Evolutionary conservation across 495 filamentous ascomycete genomes (phyloP).

Genomic region (Neurospora sp.): DNA sequence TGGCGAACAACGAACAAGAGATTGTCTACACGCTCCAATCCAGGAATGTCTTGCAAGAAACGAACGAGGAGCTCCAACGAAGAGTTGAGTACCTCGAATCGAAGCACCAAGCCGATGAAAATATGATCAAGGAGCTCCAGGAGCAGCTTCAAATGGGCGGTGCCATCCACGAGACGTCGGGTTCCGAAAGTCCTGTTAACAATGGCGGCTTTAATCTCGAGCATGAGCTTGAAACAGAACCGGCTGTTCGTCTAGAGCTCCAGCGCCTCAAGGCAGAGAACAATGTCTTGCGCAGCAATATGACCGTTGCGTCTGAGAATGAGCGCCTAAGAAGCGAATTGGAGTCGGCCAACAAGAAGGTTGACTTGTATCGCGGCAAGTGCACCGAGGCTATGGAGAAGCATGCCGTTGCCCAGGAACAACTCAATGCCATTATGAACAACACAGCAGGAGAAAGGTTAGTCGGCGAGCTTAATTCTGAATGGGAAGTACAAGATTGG

Average conservation of each 20-base stretch:
- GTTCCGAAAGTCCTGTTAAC: conserved; percentile 13
- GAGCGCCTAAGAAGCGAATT: conserved; percentile 39
- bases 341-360: conserved; percentile 28
- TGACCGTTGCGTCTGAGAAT: conserved; percentile 38
- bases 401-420: conserved; percentile 39
- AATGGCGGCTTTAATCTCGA: conserved; percentile 27
- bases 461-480: conserved; percentile 22
- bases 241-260: conserved; percentile 30
- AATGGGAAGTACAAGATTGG: neutral
- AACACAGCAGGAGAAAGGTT: conserved; percentile 39
- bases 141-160: conserved; percentile 33
- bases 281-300: conserved; percentile 37
- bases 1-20: conserved; percentile 34
- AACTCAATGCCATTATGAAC: conserved; percentile 37
- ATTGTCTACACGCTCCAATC: conserved; percentile 27
- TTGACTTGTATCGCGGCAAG: conserved; percentile 32
- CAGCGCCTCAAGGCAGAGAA: conserved; percentile 46
- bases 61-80: conserved; percentile 21
- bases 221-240: conserved; percentile 30
- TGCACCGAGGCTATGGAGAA: conserved; percentile 39
- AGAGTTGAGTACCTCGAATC: conserved; percentile 25
- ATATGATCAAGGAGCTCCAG: conserved; percentile 33
- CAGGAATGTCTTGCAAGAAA: conserved; percentile 23
- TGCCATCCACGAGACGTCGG: conserved; percentile 9
- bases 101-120: conserved; percentile 26